phyloP scores from a whole-genome alignment of 129 eudicot genomes.

The Helichrysum umbraculigerum region DNA sequence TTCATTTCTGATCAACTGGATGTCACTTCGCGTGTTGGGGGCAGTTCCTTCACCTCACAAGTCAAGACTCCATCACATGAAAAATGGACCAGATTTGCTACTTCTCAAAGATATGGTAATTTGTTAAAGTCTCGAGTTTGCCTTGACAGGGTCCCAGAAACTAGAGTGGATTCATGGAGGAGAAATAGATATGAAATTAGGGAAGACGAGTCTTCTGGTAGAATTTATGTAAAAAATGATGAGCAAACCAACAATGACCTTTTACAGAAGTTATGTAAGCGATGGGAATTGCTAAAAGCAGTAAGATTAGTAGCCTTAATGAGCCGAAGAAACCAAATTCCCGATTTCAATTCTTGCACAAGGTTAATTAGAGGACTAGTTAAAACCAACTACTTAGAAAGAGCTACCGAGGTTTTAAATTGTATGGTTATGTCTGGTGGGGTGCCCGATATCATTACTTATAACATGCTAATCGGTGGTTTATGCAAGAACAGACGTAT shows the following conservation, averaged over 20 bases:
- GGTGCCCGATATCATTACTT: slow-evolving; percentile 75
- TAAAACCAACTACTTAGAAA: slow-evolving; percentile 37
- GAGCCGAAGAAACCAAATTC: slow-evolving; percentile 82
- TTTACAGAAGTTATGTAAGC: slow-evolving; percentile 53
- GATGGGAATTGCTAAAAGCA: slow-evolving; percentile 60
- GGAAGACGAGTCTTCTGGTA: slow-evolving; percentile 36
- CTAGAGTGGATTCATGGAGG: slow-evolving; percentile 32
- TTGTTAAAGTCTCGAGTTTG: slow-evolving; percentile 34
- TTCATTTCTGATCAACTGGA: slow-evolving; percentile 26
- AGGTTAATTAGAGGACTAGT: slow-evolving; percentile 68
- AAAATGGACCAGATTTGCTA: slow-evolving; percentile 23
- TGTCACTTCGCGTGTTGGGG: slow-evolving; percentile 9
- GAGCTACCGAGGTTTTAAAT: slow-evolving; percentile 58
- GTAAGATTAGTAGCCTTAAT: slow-evolving; percentile 55
- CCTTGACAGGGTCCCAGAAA: slow-evolving; percentile 37
- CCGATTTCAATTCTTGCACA: slow-evolving; percentile 60
- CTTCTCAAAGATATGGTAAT: slow-evolving; percentile 24
- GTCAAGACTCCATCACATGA: slow-evolving; percentile 25
- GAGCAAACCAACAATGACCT: slow-evolving; percentile 60
- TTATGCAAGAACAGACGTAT: slow-evolving; percentile 57
- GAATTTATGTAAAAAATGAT: slow-evolving; percentile 51
- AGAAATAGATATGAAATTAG: slow-evolving; percentile 11
- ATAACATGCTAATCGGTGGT: slow-evolving; percentile 70
- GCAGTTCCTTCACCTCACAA: slow-evolving; percentile 6
- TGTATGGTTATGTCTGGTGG: slow-evolving; percentile 88